A percentile compares a stretch with the other conserved stretches of the same genome.
Conservation (phyloP, 2,329 filamentous ascomycete species). For the Diatrype stigma region DNA sequence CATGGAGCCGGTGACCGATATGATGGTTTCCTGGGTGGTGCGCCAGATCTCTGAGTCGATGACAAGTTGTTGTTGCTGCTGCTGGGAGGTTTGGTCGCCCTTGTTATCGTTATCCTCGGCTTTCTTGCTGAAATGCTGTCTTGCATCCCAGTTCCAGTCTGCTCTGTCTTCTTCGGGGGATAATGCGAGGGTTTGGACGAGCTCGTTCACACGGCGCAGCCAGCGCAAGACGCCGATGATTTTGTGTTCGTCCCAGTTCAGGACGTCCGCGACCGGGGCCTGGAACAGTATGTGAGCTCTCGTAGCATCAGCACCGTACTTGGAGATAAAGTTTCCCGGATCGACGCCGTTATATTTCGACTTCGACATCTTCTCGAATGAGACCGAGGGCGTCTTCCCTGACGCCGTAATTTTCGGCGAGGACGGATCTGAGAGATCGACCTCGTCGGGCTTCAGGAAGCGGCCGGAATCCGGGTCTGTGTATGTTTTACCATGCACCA, state of each 20-base stretch:
- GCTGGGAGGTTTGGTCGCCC: conserved; percentile 20
- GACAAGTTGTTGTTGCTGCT: conserved; percentile 31
- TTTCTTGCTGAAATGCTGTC: conserved; percentile 34
- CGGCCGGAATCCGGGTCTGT: conserved; percentile 69
- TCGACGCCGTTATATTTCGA: conserved; percentile 92
- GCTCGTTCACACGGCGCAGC: conserved; percentile 64
- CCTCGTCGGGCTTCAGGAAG: conserved; percentile 72
- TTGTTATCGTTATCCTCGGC: conserved; percentile 26
- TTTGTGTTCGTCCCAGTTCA: conserved; percentile 84
- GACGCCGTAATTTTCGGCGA: conserved; percentile 60
- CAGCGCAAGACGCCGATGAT: conserved; percentile 79
- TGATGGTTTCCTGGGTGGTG: conserved; percentile 62
- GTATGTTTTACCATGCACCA: conserved; percentile 87
- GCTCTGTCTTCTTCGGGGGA: conserved; percentile 2
- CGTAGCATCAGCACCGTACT: conserved; percentile 78
- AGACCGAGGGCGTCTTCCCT: conserved; percentile 54
- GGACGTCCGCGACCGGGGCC: conserved; percentile 75
- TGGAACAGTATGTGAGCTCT: conserved; percentile 86
- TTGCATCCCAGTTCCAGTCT: conserved; percentile 22
- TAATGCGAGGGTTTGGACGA: conserved; percentile 36
- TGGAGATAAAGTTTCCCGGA: conserved; percentile 65
- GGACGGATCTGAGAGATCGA: conserved; percentile 56
- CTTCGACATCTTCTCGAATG: conserved; percentile 92
- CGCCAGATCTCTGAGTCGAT: conserved; percentile 55
- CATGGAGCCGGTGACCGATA: conserved; percentile 64